phyloP scores from a whole-genome alignment of 352 stramenopile genomes.

The Phytophthora macrochlamydospora region DNA sequence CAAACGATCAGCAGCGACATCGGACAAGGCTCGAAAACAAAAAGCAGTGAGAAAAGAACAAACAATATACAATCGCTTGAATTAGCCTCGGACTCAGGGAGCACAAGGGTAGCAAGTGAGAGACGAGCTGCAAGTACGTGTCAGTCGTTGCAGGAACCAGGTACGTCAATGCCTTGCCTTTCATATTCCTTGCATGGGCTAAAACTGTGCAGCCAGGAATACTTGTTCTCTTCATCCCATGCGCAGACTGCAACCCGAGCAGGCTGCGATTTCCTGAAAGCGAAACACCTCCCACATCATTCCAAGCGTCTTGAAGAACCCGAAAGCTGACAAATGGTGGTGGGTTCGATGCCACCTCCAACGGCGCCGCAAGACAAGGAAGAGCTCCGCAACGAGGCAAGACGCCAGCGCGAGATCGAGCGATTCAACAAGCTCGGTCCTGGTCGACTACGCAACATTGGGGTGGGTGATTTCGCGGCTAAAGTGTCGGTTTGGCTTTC shows the following conservation, averaged over 20 bases:
- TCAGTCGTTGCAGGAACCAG: neutral
- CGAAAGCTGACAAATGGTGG: slow-evolving; percentile 21
- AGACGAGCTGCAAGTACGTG: neutral
- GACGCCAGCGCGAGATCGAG: slow-evolving; percentile 67
- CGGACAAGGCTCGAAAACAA: slow-evolving; percentile 1
- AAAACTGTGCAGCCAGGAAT: slow-evolving; percentile 25
- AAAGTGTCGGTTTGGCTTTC: neutral
- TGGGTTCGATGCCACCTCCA: slow-evolving; percentile 30
- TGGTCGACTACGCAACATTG: slow-evolving; percentile 69
- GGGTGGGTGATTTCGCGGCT: slow-evolving; percentile 31
- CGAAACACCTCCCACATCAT: slow-evolving; percentile 10
- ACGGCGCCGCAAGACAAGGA: slow-evolving; percentile 42
- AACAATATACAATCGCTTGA: slow-evolving; percentile 32
- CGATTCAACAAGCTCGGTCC: slow-evolving; percentile 70
- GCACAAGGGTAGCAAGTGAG: neutral
- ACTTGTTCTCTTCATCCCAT: slow-evolving; percentile 21
- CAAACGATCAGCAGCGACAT: slow-evolving; percentile 19
- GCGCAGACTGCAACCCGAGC: no score
- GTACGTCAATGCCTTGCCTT: neutral
- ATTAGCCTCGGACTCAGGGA: neutral
- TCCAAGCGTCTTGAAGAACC: neutral
- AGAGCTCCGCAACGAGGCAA: slow-evolving; percentile 56
- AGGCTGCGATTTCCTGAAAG: no score
- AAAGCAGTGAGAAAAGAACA: slow-evolving; percentile 24
- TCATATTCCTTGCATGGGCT: slow-evolving; percentile 1